Evolutionary conservation across 306 rosid species (phyloP), one percentile per base, ranked within the genome.

Genomic region (Begonia loranthoides): DNA sequence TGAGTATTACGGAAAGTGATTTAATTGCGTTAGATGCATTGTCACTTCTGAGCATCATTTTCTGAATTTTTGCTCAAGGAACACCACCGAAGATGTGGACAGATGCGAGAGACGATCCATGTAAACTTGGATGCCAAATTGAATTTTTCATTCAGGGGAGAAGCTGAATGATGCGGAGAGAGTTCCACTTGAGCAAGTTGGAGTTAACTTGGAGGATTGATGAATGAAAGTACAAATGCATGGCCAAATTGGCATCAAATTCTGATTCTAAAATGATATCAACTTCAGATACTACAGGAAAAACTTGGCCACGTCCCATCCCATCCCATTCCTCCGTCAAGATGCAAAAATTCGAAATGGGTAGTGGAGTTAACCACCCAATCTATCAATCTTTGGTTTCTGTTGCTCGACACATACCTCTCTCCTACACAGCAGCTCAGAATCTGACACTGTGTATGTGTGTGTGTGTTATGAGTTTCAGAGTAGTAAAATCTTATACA

Each of bases 151-250:
- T 7, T 28, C 36, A 8, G 36, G 36, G 36, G 36, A 28, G 36
- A 28, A 28, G 36, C 36, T 28, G 9, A 28, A 28, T 28, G 36
- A 28, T 28, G 36, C 36, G 36, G 5, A 28, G 36, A 28, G 66
- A 52, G 44, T 66, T 74, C 75, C 93, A 77, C 74, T 70, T 64
- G 33, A 58, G 55, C 75, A 66, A 76, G 55, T 72, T 78, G 84
- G 64, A 59, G 62, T 38, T 19, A 61, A 58, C 61, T 71, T 55
- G 24, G 65, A 17, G 65, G 64, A 70, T 72, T 51, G 69, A 66
- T 4, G 36, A 28, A 7, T 34, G 50, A 33, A 43, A 12, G 64
- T 62, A 52, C 63, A 28, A 19, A 12, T 58, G 62, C 45, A 63
- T 15, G 59, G 59, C 36, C 36, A 4, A 28, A 28, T 28, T 28